phyloP scores from a whole-genome alignment of 2,329 filamentous ascomycete genomes.

The Exophiala dermatitidis region DNA sequence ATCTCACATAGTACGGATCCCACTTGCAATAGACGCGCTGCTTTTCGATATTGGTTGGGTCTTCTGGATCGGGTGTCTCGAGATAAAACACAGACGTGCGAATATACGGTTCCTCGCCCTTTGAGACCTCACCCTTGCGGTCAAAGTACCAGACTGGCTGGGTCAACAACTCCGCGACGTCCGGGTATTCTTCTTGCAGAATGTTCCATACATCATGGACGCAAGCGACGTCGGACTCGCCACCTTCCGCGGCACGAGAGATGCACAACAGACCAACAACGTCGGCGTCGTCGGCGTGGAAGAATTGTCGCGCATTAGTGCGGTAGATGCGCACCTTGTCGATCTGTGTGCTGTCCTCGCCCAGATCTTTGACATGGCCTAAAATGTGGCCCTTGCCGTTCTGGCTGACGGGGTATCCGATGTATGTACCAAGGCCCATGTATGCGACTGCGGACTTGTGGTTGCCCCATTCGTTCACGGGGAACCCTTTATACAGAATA shows the following conservation, averaged over 20 bases:
- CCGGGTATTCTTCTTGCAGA: slow-evolving; percentile 65
- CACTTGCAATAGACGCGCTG: slow-evolving; percentile 70
- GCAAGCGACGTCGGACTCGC: slow-evolving; percentile 74
- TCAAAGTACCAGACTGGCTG: slow-evolving; percentile 87
- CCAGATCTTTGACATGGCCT: slow-evolving; percentile 82
- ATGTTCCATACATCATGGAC: slow-evolving; percentile 76
- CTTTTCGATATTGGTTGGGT: slow-evolving; percentile 22
- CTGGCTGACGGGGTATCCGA: slow-evolving; percentile 82
- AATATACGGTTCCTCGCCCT: slow-evolving; percentile 69
- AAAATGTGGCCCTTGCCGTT: slow-evolving; percentile 80
- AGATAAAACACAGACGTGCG: slow-evolving; percentile 67
- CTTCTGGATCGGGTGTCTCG: slow-evolving; percentile 47
- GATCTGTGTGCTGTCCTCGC: slow-evolving; percentile 72
- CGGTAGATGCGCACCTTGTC: slow-evolving; percentile 86
- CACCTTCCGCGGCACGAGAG: slow-evolving; percentile 69
- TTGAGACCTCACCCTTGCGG: slow-evolving; percentile 73
- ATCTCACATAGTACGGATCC: slow-evolving; percentile 83
- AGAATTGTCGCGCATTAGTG: slow-evolving; percentile 77
- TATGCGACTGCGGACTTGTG: slow-evolving; percentile 81
- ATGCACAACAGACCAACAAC: slow-evolving; percentile 79
- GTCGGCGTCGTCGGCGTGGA: slow-evolving; percentile 77
- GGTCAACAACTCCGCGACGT: slow-evolving; percentile 67
- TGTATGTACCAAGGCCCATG: slow-evolving; percentile 77
- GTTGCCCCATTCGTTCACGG: slow-evolving; percentile 66
- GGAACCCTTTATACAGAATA: slow-evolving; percentile 80